Evolutionary conservation across 2,329 filamentous ascomycete genomes (phyloP), one percentile per base, ranked within the genome.

Genomic region (Taxawa tesnikishii): DNA sequence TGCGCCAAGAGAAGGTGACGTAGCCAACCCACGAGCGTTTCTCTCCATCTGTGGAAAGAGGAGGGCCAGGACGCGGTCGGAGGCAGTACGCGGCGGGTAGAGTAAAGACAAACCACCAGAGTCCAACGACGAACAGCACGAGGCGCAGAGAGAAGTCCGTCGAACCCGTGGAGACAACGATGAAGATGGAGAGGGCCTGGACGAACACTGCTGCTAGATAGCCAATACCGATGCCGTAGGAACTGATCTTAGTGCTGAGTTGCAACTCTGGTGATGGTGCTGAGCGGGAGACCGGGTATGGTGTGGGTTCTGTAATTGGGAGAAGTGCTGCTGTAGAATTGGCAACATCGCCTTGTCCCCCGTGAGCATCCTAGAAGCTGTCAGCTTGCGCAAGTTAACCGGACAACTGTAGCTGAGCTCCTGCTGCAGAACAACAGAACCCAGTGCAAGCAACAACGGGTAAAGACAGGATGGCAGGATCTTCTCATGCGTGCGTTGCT

Each of bases 91-190:
- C 83, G 1, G 84, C 77, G 0, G 90, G 90, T 34, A 96, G 75
- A 3, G 83, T 92, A 53, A 98, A 96, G 19, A 81, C 37, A 27
- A 87, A 75, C 90, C 90, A 98, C 90, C 90, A 98, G 16, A 75
- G 55, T 19, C 90, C 90, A 32, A 96, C 77, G 36, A 87, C 60
- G 54, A 92, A 85, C 7, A 98, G 68, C 0, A 90, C 88, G 3
- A 96, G 67, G 3, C 87, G 77, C 28, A 94, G 75, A 0, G 84
- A 83, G 63, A 87, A 87, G 0, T 80, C 82, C 4, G 82, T 81
- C 38, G 83, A 87, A 26, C 75, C 71, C 51, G 83, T 73, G 6
- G 60, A 59, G 28, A 83, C 64, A 3, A 96, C 70, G 25, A 94
- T 70, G 29, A 82, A 57, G 38, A 96, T 88, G 31, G 79, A 77